These are phyloP conservation scores for Alternaria sp. DNA, from an alignment of 2,329 filamentous ascomycete species.

Conservation along the genomic window DNA sequence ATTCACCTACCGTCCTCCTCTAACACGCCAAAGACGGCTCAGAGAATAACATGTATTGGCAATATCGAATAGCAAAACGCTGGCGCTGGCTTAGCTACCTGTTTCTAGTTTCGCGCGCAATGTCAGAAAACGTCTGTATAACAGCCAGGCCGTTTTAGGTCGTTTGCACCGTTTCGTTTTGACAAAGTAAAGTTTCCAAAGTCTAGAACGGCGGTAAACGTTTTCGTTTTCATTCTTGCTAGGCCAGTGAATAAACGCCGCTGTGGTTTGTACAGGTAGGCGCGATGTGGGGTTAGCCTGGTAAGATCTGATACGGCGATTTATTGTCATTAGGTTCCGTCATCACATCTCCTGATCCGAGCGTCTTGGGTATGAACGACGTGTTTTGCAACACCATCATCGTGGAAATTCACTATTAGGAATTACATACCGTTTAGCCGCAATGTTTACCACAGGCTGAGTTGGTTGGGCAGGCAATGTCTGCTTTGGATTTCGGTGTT, in stretches of 20 bases:
- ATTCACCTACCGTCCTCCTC: not conserved
- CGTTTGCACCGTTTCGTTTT: not conserved
- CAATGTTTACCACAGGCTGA: slow-evolving; percentile 28
- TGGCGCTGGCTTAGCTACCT: not conserved
- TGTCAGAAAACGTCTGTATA: not conserved
- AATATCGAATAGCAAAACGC: not conserved
- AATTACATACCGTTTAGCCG: slow-evolving; percentile 9
- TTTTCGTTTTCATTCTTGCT: not conserved
- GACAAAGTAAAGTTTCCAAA: not conserved
- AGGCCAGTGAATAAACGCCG: not conserved
- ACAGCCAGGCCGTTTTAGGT: not conserved
- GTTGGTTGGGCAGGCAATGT: slow-evolving; percentile 24
- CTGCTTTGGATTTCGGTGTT: slow-evolving; percentile 15
- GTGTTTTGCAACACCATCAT: not conserved
- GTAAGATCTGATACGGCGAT: slow-evolving; percentile 3
- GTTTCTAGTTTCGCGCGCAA: not conserved
- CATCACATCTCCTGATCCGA: not conserved
- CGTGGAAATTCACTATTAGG: not conserved
- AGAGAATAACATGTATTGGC: not conserved
- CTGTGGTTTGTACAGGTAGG: not conserved
- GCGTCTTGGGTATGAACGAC: not conserved
- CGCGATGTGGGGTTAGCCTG: not conserved
- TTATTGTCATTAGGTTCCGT: not conserved
- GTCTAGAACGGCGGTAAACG: not conserved
- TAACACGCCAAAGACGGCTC: not conserved